Base-by-base conservation (phyloP, 1,284 basidiomycete genomes). In the Apiotrichum porosum region DNA sequence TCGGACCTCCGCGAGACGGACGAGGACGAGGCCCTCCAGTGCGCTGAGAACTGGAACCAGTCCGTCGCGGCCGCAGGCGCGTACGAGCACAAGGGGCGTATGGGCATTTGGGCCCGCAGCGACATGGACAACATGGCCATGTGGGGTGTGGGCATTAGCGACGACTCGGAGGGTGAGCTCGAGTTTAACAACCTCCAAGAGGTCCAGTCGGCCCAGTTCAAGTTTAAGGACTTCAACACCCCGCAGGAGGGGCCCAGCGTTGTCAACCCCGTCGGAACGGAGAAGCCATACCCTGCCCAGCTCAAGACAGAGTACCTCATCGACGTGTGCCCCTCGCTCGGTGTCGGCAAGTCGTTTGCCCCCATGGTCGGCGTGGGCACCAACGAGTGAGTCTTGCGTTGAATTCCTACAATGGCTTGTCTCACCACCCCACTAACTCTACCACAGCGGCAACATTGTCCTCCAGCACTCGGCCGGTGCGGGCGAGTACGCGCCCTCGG, bases 1-100 rank as follows among this genome's bases (percentile, higher is more conserved):
- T 68, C 67, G 23, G 68, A 76, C 56, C 56, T 71, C 15, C 66
- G 69, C 43, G 70, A 76, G 46, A 48, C 61, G 8, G 76, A 78
- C 58, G 76, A 78, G 49, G 76, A 78, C 37, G 75, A 77, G 47
- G 73, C 75, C 1, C 66, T 76, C 0, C 58, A 72, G 6, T 60
- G 66, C 4, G 67, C 66, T 8, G 72, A 72, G 49, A 73, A 69
- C 51, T 73, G 64, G 62, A 68, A 69, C 24, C 65, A 69, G 38
- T 69, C 65, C 37, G 58, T 76, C 17, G 74, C 73, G 3, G 57
- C 57, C 9, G 62, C 66, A 0, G 64, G 61, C 4, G 37, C 45
- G 6, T 69, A 62, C 37, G 28, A 45, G 21, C 52, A 49, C 35
- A 65, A 65, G 42, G 58, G 53, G n/a, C 48, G 42, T 17, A 57